A percentile compares a stretch with the other conserved stretches of the same genome.
phyloP scores from a whole-genome alignment of 345 rosid species.

The Sapria himalayana region DNA sequence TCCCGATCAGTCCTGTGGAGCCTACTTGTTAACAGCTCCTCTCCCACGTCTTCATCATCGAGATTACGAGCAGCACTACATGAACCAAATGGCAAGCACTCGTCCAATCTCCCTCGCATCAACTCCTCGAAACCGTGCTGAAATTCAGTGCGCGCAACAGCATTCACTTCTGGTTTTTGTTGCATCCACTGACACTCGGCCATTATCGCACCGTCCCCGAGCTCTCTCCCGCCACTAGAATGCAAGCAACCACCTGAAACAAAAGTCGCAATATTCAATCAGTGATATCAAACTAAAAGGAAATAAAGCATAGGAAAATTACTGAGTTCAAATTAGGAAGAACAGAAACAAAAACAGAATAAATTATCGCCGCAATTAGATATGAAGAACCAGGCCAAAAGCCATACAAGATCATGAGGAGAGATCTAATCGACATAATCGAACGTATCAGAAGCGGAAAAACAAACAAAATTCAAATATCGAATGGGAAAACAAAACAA shows the following conservation, averaged over 20 bases:
- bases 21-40: slow-evolving; percentile 62
- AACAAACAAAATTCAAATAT: too few species aligned
- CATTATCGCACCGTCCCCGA: slow-evolving; percentile 25
- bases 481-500: too few species aligned
- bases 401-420: too few species aligned
- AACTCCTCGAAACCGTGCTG: slow-evolving; percentile 73
- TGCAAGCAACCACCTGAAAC: slow-evolving; percentile 11
- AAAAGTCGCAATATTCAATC: too few species aligned
- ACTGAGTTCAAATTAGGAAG: too few species aligned
- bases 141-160: slow-evolving; percentile 34
- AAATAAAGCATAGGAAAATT: too few species aligned
- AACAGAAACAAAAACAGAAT: too few species aligned
- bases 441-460: too few species aligned
- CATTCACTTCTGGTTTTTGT: slow-evolving; percentile 56
- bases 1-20: slow-evolving; percentile 75
- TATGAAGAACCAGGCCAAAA: too few species aligned
- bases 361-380: too few species aligned
- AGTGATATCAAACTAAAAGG: too few species aligned
- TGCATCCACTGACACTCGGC: slow-evolving; percentile 54
- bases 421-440: too few species aligned
- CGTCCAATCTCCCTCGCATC: slow-evolving; percentile 78
- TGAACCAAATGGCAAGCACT: slow-evolving; percentile 66
- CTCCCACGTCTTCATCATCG: slow-evolving; percentile 60
- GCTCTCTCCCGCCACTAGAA: slow-evolving; percentile 3
- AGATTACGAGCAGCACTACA: slow-evolving; percentile 52